Conservation (phyloP, 2,329 filamentous ascomycete genomes). For the Claviceps maximensis region DNA sequence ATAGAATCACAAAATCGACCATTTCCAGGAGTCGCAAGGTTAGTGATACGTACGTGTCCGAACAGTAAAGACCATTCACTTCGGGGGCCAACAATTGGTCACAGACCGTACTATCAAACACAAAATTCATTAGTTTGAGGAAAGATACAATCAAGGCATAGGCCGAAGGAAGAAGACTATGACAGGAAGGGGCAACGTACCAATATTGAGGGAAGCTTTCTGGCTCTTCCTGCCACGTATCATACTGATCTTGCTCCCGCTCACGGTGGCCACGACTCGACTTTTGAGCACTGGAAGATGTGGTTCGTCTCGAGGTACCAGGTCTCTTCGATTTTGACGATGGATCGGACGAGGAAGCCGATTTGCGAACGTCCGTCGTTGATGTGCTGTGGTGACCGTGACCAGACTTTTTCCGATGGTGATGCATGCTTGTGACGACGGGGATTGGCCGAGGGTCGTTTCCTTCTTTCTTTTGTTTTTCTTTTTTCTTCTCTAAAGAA, state of each 20-base stretch:
- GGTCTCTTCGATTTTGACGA: constrained; percentile 35
- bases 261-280: constrained; percentile 37
- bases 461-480: too few relatives aligned
- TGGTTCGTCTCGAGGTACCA: constrained; percentile 30
- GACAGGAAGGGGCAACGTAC: constrained; percentile 26
- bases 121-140: too few relatives aligned
- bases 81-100: constrained; percentile 49
- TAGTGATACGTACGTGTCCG: constrained; percentile 39
- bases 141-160: background rate
- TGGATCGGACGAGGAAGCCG: constrained; percentile 29
- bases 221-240: constrained; percentile 42
- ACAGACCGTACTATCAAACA: constrained; percentile 46
- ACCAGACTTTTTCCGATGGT: constrained; percentile 43
- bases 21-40: too few relatives aligned
- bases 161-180: background rate
- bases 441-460: background rate
- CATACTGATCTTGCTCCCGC: constrained; percentile 34
- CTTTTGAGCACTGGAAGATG: constrained; percentile 28
- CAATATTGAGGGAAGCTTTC: constrained; percentile 54
- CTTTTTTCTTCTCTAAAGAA: too few relatives aligned
- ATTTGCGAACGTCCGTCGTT: constrained; percentile 41
- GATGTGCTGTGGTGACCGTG: constrained; percentile 39
- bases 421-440: constrained; percentile 37
- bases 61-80: constrained; percentile 48
- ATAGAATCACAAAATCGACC: background rate